A percentile compares a stretch with the other conserved stretches of the same genome.
Conservation (phyloP, 1,284 basidiomycete species). For the Leccinum subrobustum region DNA sequence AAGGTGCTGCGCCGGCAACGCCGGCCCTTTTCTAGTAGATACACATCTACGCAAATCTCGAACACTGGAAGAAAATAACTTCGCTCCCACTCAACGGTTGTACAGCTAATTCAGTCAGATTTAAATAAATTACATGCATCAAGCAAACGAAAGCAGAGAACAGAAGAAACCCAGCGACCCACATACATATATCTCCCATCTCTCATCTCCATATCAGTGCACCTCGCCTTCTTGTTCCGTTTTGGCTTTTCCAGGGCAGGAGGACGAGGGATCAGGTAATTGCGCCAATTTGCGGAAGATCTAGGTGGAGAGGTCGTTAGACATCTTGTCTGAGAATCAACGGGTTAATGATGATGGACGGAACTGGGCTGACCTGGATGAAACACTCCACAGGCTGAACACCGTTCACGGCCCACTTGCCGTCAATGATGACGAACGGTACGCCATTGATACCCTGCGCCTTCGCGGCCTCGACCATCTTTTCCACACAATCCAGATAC, state of each 20-base stretch:
- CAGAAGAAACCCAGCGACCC: neutral
- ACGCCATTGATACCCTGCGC: constrained; percentile 74
- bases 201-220: constrained; percentile 1
- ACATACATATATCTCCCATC: neutral
- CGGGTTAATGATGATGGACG: neutral
- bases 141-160: neutral
- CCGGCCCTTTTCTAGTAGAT: neutral
- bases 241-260: neutral
- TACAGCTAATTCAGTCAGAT: neutral
- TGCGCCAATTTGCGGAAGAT: constrained; percentile 32
- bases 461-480: constrained; percentile 62
- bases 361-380: constrained; percentile 51
- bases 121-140: neutral
- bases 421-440: constrained; percentile 77
- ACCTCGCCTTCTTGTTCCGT: neutral
- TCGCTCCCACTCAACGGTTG: too few relatives aligned
- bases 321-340: neutral
- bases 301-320: constrained; percentile 8
- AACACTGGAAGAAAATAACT: neutral
- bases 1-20: too few relatives aligned
- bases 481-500: constrained; percentile 60
- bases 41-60: neutral
- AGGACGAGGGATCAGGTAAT: constrained; percentile 8
- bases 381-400: constrained; percentile 73
- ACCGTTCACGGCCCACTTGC: constrained; percentile 76